phyloP scores from a whole-genome alignment of 352 stramenopile species.

The Globisporangium spiculum region DNA sequence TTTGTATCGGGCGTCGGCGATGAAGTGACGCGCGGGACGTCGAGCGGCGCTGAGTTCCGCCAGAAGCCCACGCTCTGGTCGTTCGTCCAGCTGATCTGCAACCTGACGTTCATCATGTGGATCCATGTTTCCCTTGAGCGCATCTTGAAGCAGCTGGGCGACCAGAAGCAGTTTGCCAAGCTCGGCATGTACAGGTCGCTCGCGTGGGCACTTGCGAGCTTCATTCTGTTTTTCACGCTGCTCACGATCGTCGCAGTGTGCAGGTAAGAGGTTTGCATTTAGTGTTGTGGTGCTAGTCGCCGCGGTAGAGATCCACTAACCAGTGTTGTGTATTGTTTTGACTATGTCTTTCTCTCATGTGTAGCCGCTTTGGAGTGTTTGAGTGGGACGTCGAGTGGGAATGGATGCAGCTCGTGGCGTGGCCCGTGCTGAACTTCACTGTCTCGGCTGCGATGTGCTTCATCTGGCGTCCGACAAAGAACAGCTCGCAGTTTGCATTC shows the following conservation, averaged over 20 bases:
- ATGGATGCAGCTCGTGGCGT: slow-evolving; percentile 91
- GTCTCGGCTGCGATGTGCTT: slow-evolving; percentile 87
- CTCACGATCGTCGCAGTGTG: slow-evolving; percentile 83
- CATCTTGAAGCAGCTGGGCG: slow-evolving; percentile 74
- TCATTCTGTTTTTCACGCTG: slow-evolving; percentile 87
- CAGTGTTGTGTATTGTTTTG: not conserved
- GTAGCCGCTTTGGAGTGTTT: slow-evolving; percentile 75
- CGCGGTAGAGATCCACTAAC: not conserved
- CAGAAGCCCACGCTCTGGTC: slow-evolving; percentile 81
- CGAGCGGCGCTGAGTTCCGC: slow-evolving; percentile 74
- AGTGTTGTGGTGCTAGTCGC: not conserved
- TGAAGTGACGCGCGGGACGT: slow-evolving; percentile 75
- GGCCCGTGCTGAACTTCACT: slow-evolving; percentile 90
- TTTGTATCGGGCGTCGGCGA: slow-evolving; percentile 75
- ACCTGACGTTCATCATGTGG: slow-evolving; percentile 89
- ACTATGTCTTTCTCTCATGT: not conserved
- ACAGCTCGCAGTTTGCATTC: slow-evolving; percentile 83
- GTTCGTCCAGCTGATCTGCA: slow-evolving; percentile 83
- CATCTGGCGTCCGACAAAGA: slow-evolving; percentile 88
- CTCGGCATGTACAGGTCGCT: slow-evolving; percentile 86
- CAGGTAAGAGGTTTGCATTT: slow-evolving; percentile 12
- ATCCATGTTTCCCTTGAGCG: slow-evolving; percentile 86
- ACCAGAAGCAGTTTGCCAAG: slow-evolving; percentile 90
- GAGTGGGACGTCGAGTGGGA: slow-evolving; percentile 90
- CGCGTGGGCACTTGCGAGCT: slow-evolving; percentile 71